These are phyloP conservation scores for Amylocarpus encephaloides DNA, from an alignment of 2,329 filamentous ascomycete genomes.

Conservation along the genomic window DNA sequence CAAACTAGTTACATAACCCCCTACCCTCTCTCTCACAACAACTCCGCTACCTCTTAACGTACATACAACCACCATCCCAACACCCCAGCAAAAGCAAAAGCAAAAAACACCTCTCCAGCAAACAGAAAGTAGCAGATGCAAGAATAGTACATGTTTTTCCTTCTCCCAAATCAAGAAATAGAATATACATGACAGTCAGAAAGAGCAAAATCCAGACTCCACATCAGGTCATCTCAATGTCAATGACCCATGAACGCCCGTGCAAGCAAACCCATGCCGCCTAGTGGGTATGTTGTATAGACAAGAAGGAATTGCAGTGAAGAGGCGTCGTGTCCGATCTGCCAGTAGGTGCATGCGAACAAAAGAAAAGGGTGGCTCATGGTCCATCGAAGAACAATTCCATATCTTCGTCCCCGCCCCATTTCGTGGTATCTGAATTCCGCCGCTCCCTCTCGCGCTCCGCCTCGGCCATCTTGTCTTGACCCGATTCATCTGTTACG, in stretches of 20 bases:
- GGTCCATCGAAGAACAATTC: slow-evolving; percentile 25
- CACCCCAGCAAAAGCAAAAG: neutral
- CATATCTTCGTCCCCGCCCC: slow-evolving; percentile 22
- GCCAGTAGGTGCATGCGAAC: neutral
- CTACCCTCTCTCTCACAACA: too few species aligned
- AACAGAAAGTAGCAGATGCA: neutral
- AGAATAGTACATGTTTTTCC: neutral
- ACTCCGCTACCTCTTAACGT: neutral
- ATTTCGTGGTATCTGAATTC: slow-evolving; percentile 15
- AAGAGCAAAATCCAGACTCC: neutral
- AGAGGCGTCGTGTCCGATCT: too few species aligned
- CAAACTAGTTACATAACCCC: too few species aligned
- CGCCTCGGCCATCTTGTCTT: slow-evolving; percentile 13
- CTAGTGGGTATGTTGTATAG: too few species aligned
- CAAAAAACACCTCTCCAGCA: neutral
- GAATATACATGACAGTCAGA: neutral
- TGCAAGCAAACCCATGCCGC: too few species aligned
- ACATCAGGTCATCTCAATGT: neutral
- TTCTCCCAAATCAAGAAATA: neutral
- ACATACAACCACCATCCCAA: neutral
- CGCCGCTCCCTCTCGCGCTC: slow-evolving; percentile 7
- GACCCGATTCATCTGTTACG: slow-evolving; percentile 23
- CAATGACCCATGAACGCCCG: too few species aligned
- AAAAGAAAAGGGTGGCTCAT: slow-evolving; percentile 8
- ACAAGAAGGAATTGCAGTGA: too few species aligned